Percentiles rank a stretch among this genome's conserved stretches.
phyloP scores from a whole-genome alignment of 768 basidiomycete genomes.

The Leccinum fibrillosum region DNA sequence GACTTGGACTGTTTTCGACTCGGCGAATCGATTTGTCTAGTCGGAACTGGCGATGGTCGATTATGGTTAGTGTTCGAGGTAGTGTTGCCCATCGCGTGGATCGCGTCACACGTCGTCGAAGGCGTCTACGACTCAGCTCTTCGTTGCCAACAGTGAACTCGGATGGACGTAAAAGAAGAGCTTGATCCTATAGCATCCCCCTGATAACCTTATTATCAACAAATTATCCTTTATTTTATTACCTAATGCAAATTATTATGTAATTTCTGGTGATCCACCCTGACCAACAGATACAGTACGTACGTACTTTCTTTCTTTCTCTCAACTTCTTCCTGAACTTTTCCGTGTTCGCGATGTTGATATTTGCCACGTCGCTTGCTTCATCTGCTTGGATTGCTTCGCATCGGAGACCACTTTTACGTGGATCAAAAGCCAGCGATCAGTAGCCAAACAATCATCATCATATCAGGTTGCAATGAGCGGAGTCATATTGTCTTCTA shows the following conservation, averaged over 20 bases:
- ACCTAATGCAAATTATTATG: not conserved
- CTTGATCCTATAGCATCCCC: conserved; percentile 14
- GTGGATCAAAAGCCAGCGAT: not conserved
- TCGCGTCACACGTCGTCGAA: conserved; percentile 17
- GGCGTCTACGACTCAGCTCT: conserved; percentile 11
- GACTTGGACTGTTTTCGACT: conserved; percentile 18
- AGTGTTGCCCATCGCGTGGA: conserved; percentile 33
- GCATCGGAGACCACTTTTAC: not conserved
- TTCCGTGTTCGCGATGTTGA: not conserved
- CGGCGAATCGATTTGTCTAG: conserved; percentile 26
- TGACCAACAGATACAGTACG: too few relatives aligned
- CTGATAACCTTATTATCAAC: conserved; percentile 21
- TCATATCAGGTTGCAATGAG: conserved; percentile 1
- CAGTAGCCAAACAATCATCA: conserved; percentile 14
- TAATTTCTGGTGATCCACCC: not conserved
- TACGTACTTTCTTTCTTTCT: too few relatives aligned
- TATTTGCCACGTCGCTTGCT: not conserved
- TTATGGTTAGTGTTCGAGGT: conserved; percentile 30
- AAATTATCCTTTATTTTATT: conserved; percentile 8
- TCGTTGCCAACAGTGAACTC: conserved; percentile 22
- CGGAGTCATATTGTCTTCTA: not conserved
- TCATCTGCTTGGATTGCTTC: not conserved
- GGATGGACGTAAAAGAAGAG: conserved; percentile 34
- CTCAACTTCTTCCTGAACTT: not conserved
- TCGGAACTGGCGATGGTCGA: conserved; percentile 23